A percentile compares a stretch with the other conserved stretches of the same genome.
These are phyloP conservation scores for Aspergillus novofumigatus DNA, from an alignment of 2,329 filamentous ascomycete species.

Conservation along the genomic window DNA sequence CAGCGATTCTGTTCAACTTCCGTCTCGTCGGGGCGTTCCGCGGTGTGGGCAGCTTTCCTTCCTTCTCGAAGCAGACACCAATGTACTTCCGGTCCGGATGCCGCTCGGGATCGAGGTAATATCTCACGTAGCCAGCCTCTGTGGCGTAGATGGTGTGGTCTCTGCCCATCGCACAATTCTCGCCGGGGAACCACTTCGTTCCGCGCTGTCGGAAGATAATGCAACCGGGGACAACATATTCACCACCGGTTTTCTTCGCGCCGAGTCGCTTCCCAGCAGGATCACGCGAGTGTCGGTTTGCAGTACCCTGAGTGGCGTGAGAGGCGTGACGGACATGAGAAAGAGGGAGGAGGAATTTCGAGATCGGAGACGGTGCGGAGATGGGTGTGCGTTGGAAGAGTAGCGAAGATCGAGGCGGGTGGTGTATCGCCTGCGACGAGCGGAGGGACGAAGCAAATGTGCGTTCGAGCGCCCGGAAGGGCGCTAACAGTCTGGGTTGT, in stretches of 20 bases:
- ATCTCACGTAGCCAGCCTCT: slow-evolving; percentile 86
- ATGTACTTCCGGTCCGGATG: slow-evolving; percentile 93
- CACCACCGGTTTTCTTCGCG: slow-evolving; percentile 87
- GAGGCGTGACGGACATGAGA: slow-evolving; percentile 57
- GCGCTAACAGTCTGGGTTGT: slow-evolving; percentile 39
- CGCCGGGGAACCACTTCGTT: slow-evolving; percentile 89
- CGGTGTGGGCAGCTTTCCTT: slow-evolving; percentile 74
- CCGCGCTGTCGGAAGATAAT: slow-evolving; percentile 98
- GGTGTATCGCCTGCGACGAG: slow-evolving; percentile 21
- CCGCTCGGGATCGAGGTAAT: slow-evolving; percentile 80
- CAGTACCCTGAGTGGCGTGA: slow-evolving; percentile 61
- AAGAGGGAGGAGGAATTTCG: slow-evolving; percentile 34
- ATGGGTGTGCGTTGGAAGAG: slow-evolving; percentile 24
- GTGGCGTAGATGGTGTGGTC: slow-evolving; percentile 94
- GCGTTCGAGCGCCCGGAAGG: slow-evolving; percentile 37
- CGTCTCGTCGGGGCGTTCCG: slow-evolving; percentile 69
- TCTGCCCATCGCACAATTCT: slow-evolving; percentile 91
- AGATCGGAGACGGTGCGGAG: slow-evolving; percentile 23
- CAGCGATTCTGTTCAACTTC: slow-evolving; percentile 67
- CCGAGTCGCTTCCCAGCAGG: slow-evolving; percentile 82
- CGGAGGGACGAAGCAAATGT: slow-evolving; percentile 29
- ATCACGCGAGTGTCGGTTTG: slow-evolving; percentile 64
- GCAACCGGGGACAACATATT: slow-evolving; percentile 92
- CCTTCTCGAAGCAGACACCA: slow-evolving; percentile 80
- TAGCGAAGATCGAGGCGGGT: slow-evolving; percentile 24